Conservation (phyloP, 1,284 basidiomycete species). For the Coniferiporia sulphurascens region DNA sequence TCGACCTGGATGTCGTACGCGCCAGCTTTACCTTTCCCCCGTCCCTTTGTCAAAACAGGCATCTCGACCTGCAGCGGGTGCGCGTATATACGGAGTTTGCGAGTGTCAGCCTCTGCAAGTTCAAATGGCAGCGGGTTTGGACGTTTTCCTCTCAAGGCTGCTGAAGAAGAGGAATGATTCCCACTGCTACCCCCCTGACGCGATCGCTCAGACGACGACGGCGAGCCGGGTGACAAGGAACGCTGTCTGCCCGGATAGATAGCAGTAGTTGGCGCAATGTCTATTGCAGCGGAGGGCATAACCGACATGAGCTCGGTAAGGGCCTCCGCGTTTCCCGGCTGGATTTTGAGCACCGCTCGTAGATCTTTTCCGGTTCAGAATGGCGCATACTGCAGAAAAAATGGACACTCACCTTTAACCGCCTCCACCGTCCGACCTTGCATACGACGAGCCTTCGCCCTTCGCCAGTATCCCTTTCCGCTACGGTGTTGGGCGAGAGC, state of each 20-base stretch:
- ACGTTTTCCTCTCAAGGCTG: not conserved
- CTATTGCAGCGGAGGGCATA: constrained; percentile 27
- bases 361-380: constrained; percentile 39
- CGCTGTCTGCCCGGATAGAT: not conserved
- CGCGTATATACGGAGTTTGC: constrained; percentile 46
- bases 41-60: constrained; percentile 25
- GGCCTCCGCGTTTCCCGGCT: constrained; percentile 57
- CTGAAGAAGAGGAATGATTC: not conserved
- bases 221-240: constrained; percentile 7
- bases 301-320: constrained; percentile 45
- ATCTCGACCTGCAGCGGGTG: constrained; percentile 41
- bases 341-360: constrained; percentile 50
- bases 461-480: constrained; percentile 60
- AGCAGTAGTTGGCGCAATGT: not conserved
- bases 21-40: constrained; percentile 23
- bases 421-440: constrained; percentile 54
- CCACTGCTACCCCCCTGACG: not conserved
- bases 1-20: constrained; percentile 38
- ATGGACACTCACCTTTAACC: constrained; percentile 42
- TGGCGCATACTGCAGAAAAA: not conserved
- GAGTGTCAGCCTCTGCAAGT: constrained; percentile 42
- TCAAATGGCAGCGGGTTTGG: constrained; percentile 44
- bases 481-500: constrained; percentile 59
- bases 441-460: constrained; percentile 59
- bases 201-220: constrained; percentile 4